Base-by-base conservation (phyloP, 2,329 filamentous ascomycete genomes). In the Aspergillus calidoustus region DNA sequence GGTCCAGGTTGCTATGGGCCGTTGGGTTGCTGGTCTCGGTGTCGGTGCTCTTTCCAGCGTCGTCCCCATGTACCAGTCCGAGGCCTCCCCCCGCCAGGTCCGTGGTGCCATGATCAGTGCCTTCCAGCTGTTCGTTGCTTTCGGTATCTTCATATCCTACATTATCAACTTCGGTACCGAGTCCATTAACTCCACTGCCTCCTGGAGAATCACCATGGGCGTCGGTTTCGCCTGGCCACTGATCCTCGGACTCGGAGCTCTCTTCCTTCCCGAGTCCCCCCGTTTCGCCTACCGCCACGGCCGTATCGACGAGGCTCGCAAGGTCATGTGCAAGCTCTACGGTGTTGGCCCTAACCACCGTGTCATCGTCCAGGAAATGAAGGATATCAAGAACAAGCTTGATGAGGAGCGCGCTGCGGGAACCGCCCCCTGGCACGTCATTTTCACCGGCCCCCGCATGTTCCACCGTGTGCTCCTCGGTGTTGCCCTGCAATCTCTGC, bases 301-400 rank as follows among this genome's bases (percentile, higher is more conserved):
- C 60, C 82, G 81, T 30, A 69, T 82, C 41, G 83, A 86, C 15
- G 75, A 77, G 46, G 84, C 86, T 7, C 80, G 81, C 47, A 69
- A 73, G 3, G 86, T 84, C 17, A 83, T 88, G 68, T 80, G 82
- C 22, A 80, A 81, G 61, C 81, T 84, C 15, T 86, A 87, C 63
- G 84, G 86, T 52, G 82, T 87, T 1, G 75, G 81, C 6, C 76
- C 82, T 61, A 83, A 86, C 68, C 85, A 88, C 73, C 81, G 80
- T 43, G 79, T 82, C 61, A 81, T 88, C 49, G 74, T 80, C 48
- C 78, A 82, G 54, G 86, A 88, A 66, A 80, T 88, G 62, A 67
- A 78, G 34, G 86, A 88, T 62, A 88, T 88, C 72, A 82, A 85
- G 67, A 77, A 80, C 57, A 87, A 87, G 71, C 79, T 86, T 46